These are phyloP conservation scores for Clarireedia monteithiana DNA, from an alignment of 2,329 filamentous ascomycete genomes.

Conservation along the genomic window DNA sequence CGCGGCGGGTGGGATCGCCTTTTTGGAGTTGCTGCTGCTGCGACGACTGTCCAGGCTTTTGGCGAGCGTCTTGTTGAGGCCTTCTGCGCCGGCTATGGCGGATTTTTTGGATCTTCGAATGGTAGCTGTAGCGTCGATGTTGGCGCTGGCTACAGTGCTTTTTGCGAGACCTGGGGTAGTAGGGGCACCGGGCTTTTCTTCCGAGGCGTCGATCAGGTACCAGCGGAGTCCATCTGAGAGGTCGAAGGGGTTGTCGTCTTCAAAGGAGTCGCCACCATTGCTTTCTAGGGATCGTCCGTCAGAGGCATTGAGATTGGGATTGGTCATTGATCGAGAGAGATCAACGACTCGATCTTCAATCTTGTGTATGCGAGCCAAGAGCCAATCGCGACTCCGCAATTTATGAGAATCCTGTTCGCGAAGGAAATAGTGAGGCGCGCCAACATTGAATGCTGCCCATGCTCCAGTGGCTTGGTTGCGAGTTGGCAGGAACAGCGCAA, in stretches of 20 bases:
- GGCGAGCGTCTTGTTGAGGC: conserved; percentile 69
- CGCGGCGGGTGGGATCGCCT: conserved; percentile 45
- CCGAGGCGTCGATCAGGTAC: conserved; percentile 89
- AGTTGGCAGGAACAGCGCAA: conserved; percentile 89
- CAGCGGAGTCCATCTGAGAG: conserved; percentile 89
- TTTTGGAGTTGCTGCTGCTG: conserved; percentile 79
- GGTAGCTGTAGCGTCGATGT: conserved; percentile 78
- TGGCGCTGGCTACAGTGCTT: conserved; percentile 81
- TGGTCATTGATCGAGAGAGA: conserved; percentile 64
- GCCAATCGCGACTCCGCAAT: conserved; percentile 80
- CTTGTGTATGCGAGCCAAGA: conserved; percentile 87
- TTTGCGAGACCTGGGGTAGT: conserved; percentile 89
- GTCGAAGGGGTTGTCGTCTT: conserved; percentile 96
- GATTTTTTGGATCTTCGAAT: conserved; percentile 39
- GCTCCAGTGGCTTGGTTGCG: conserved; percentile 89
- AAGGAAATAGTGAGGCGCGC: conserved; percentile 93
- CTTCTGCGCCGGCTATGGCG: conserved; percentile 52
- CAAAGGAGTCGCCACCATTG: conserved; percentile 48
- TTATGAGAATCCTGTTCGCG: conserved; percentile 87
- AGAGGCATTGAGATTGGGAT: conserved; percentile 22
- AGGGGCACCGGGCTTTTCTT: conserved; percentile 87
- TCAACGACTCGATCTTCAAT: conserved; percentile 93
- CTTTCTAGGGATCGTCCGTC: conserved; percentile 41
- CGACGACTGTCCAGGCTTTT: conserved; percentile 88
- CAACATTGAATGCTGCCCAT: conserved; percentile 98